Base-by-base conservation (phyloP, 371 early-diverging fungal species). In the Circinella umbellata region DNA sequence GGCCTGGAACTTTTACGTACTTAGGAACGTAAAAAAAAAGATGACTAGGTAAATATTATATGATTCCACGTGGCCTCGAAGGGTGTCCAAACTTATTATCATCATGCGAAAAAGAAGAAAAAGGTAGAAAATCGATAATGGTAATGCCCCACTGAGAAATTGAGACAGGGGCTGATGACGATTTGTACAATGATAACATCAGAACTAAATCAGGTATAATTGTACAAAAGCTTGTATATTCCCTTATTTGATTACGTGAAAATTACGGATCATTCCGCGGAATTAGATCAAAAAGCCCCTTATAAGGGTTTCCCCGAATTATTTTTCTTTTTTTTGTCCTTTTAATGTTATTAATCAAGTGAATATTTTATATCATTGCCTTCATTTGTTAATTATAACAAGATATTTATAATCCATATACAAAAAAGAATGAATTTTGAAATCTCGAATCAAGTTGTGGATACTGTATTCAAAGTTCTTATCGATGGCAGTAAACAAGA, bases 401-500 rank as follows among this genome's bases (percentile, higher is more conserved):
- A 27, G 27, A 27, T 27, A 27, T 27, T n/a, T n/a, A 27, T 27
- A 1, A 27, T 27, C 27, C 27, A 27, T 27, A 27, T 27, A 27
- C 27, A 27, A 35, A 59, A 61, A 39, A 53, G 47, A 27, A 70
- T 73, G 70, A 55, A 67, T 17, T 37, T 27, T 42, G 66, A 57
- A 57, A 36, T 61, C 18, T 68, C 63, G n/a, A 55, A 70, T n/a
- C 37, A 66, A 53, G 68, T 76, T 34, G 82, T 78, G 10, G 73
- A 76, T 35, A 46, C 55, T 6, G 71, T 86, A 20, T 87, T 86
- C 64, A 68, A 78, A 61, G 79, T 86, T 4, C 73, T 86, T 17
- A 66, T 83, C 3, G 78, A 82, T 48, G 82, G 86, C n/a, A 83
- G 80, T 67, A 79, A 80, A 71, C 74, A 77, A 48, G 84, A 77